Percentiles rank a stretch among this genome's conserved stretches.
These are phyloP conservation scores for Entophlyctis helioformis DNA, from an alignment of 192 early-diverging fungal genomes.

Conservation along the genomic window DNA sequence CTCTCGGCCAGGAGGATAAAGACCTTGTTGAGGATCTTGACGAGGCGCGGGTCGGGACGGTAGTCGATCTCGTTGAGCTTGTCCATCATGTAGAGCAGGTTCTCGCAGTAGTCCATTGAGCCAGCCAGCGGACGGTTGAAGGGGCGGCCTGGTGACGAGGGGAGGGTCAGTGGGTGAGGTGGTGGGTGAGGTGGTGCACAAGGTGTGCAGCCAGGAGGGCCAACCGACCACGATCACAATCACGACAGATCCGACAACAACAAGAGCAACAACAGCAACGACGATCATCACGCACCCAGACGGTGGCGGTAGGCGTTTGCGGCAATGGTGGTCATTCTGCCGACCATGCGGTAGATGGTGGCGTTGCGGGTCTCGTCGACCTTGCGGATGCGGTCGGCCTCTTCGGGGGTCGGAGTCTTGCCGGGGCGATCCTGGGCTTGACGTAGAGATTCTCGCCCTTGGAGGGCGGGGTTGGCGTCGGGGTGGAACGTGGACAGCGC, in stretches of 20 bases:
- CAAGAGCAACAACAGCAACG: too few relatives aligned
- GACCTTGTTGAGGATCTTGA: conserved; percentile 30
- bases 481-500: conserved; percentile 56
- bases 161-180: too few relatives aligned
- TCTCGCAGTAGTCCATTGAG: conserved; percentile 24
- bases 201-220: too few relatives aligned
- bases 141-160: conserved; percentile 15
- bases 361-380: conserved; percentile 26
- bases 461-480: conserved; percentile 54
- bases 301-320: conserved; percentile 50
- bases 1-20: conserved; percentile 40
- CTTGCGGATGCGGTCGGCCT: conserved; percentile 8
- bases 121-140: conserved; percentile 35
- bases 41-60: conserved; percentile 25
- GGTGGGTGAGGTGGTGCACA: too few relatives aligned
- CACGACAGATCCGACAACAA: too few relatives aligned
- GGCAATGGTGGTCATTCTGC: conserved; percentile 53
- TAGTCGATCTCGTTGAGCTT: conserved; percentile 34
- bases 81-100: conserved; percentile 37
- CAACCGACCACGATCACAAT: too few relatives aligned
- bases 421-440: conserved; percentile 16
- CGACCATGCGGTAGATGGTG: conserved; percentile 47
- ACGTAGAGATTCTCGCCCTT: too few relatives aligned
- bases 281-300: conserved; percentile 21
- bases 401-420: conserved; percentile 3